These are phyloP conservation scores for Agrocybe pediades DNA, from an alignment of 768 basidiomycete species.

Conservation along the genomic window DNA sequence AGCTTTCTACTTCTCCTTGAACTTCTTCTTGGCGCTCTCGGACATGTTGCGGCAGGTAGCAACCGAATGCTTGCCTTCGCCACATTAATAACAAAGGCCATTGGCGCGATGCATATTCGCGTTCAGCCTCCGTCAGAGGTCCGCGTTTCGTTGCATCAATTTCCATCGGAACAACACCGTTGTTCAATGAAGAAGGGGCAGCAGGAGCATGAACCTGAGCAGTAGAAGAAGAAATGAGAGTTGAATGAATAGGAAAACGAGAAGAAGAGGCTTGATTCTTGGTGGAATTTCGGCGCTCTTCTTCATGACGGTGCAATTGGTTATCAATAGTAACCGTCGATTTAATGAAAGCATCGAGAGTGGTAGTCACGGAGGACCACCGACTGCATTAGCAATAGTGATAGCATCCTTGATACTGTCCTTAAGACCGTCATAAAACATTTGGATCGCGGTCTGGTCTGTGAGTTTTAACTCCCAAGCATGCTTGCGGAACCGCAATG, in stretches of 20 bases:
- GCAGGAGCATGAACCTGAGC: background rate
- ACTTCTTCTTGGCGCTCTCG: background rate
- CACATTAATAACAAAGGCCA: constrained; percentile 38
- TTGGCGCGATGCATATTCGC: constrained; percentile 20
- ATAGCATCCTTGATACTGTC: constrained; percentile 25
- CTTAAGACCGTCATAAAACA: constrained; percentile 31
- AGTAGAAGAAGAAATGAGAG: background rate
- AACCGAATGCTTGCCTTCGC: constrained; percentile 27
- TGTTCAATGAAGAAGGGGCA: constrained; percentile 11
- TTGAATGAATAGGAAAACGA: constrained; percentile 1
- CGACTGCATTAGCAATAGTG: constrained; percentile 13
- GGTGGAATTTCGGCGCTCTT: constrained; percentile 10
- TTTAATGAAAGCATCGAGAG: constrained; percentile 20
- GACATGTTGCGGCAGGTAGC: constrained; percentile 26
- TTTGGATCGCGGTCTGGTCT: constrained; percentile 32
- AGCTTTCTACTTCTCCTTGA: constrained; percentile 11
- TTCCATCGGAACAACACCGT: constrained; percentile 31
- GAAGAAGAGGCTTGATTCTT: background rate
- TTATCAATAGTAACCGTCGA: constrained; percentile 27
- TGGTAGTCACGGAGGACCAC: constrained; percentile 15
- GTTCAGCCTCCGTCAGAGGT: constrained; percentile 28
- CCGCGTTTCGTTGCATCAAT: constrained; percentile 27
- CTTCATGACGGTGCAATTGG: constrained; percentile 17
- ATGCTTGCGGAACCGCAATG: constrained; percentile 27
- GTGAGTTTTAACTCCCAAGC: constrained; percentile 27